phyloP scores from a whole-genome alignment of 1,284 basidiomycete species.

The Volvariella surrecta region DNA sequence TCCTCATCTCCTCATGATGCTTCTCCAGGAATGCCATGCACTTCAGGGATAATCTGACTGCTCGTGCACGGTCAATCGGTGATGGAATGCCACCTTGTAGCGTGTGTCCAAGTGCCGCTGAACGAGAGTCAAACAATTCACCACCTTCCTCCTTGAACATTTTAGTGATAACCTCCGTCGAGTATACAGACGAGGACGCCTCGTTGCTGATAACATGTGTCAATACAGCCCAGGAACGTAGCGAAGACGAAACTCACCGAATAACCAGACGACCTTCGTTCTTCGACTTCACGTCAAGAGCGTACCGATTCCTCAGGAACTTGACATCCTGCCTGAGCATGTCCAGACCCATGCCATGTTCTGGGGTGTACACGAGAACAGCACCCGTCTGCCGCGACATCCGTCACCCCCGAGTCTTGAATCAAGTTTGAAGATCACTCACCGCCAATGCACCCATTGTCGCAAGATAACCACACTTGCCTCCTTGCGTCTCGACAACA shows the following conservation, averaged over 20 bases:
- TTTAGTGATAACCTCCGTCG: slow-evolving; percentile 87
- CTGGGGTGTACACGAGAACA: slow-evolving; percentile 90
- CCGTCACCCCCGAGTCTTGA: slow-evolving; percentile 1
- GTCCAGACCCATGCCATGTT: slow-evolving; percentile 81
- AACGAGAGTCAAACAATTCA: slow-evolving; percentile 88
- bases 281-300: slow-evolving; percentile 82
- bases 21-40: slow-evolving; percentile 93
- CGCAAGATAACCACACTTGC: slow-evolving; percentile 93
- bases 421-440: slow-evolving; percentile 21
- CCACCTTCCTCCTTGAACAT: slow-evolving; percentile 94
- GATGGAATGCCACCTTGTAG: slow-evolving; percentile 94
- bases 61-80: slow-evolving; percentile 88
- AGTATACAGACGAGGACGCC: slow-evolving; percentile 81
- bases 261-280: slow-evolving; percentile 91
- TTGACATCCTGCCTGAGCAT: slow-evolving; percentile 80
- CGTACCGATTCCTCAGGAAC: slow-evolving; percentile 84
- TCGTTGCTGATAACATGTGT: slow-evolving; percentile 58
- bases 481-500: slow-evolving; percentile 97
- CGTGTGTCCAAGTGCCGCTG: slow-evolving; percentile 92
- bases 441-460: slow-evolving; percentile 93
- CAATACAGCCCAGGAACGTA: not conserved
- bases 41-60: slow-evolving; percentile 82
- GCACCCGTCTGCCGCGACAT: slow-evolving; percentile 66
- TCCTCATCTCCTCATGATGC: slow-evolving; percentile 50
- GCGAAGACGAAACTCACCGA: slow-evolving; percentile 34